Evolutionary conservation across 495 filamentous ascomycete species (phyloP), one percentile per base, ranked within the genome.

Genomic region (Neurospora tetraspora): DNA sequence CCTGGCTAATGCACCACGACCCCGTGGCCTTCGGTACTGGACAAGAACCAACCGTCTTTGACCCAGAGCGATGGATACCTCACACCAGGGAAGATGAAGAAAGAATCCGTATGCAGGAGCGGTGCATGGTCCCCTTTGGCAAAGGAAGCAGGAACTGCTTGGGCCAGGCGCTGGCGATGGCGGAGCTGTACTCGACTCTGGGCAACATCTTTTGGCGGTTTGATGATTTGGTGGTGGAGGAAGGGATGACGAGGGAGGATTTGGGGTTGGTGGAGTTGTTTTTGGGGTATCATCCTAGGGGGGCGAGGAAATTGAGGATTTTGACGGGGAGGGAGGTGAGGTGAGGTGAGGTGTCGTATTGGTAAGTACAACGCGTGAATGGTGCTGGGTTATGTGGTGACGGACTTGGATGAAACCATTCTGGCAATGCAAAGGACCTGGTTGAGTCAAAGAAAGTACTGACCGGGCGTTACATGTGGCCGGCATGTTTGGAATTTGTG

Each of bases 71-170:
- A 2, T 88, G 85, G 84, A 70, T 87, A 18, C 73, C 31, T n/a
- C 23, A 38, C 14, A 11, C 31, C 31, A 34, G 31, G 31, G 4
- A 38, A 42, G 3, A 11, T 1, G 23, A 20, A 18, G 83, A 85
- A 6, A 74, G 39, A 1, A 70, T 75, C 7, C 74, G 77, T 9
- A 75, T 78, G 3, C 73, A 80, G 12, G 76, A 81, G 9, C 77
- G 77, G 71, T 85, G 82, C 71, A 74, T 87, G 18, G 75, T 86
- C 2, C 73, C 84, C 1, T 86, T 86, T 43, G 76, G 77, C 1
- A 84, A 84, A 31, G 88, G 88, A 0, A 77, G 71, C 8, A 75
- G 85, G n/a, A 74, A 73, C 8, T 89, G 88, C 76, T n/a, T 84
- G 4, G 87, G 86, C 7, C 80, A 81, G 71, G 82, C 83, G 69